These are phyloP conservation scores for Starmerella bombicola DNA, from an alignment of 805 yeast species.

Conservation along the genomic window DNA sequence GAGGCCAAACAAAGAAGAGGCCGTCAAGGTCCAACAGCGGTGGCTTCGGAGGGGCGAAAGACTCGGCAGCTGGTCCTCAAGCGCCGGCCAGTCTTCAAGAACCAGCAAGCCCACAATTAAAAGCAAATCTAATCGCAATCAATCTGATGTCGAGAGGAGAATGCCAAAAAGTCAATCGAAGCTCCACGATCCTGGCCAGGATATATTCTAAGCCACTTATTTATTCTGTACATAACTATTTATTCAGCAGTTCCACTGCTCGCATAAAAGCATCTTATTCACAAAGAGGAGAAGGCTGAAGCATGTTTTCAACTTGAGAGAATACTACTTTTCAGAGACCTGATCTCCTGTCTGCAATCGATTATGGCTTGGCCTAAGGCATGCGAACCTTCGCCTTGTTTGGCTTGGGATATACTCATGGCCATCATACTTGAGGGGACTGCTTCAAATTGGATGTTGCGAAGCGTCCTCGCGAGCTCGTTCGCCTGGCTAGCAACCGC, in stretches of 20 bases:
- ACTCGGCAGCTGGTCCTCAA: conserved; percentile 21
- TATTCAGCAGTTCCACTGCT: too few relatives aligned
- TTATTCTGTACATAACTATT: background rate
- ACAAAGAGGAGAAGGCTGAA: too few relatives aligned
- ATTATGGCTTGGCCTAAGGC: conserved; percentile 4
- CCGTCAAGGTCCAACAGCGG: conserved; percentile 35
- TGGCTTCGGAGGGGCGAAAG: conserved; percentile 42
- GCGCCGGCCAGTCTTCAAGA: too few relatives aligned
- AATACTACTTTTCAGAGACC: conserved; percentile 14
- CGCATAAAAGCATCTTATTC: too few relatives aligned
- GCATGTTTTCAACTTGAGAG: conserved; percentile 1
- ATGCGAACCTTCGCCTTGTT: background rate
- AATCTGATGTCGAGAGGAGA: background rate
- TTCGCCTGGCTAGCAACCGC: conserved; percentile 11
- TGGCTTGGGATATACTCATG: background rate
- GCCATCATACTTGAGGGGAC: conserved; percentile 6
- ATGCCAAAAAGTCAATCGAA: background rate
- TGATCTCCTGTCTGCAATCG: conserved; percentile 13
- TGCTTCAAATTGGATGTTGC: conserved; percentile 11
- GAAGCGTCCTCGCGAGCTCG: conserved; percentile 10
- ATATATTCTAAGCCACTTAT: conserved; percentile 5
- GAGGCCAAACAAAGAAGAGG: conserved; percentile 52
- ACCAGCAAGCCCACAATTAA: background rate
- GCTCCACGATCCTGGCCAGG: conserved; percentile 10
- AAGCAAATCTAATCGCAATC: background rate